These are phyloP conservation scores for Leccinum longicurvipes DNA, from an alignment of 768 basidiomycete genomes.

Conservation along the genomic window DNA sequence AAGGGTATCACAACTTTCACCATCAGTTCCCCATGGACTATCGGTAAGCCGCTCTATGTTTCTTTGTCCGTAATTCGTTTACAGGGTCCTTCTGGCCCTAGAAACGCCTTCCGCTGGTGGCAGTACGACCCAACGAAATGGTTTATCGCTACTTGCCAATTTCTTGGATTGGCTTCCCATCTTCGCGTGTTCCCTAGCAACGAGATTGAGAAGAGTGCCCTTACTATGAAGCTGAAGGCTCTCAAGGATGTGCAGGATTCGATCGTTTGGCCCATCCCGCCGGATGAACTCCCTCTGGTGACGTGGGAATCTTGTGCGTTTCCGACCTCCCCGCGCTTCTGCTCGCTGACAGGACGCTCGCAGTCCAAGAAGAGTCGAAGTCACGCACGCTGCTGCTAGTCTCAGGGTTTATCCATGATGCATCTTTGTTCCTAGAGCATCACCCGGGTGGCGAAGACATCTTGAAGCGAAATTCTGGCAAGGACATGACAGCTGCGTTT, in stretches of 20 bases:
- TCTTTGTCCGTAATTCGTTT: not conserved
- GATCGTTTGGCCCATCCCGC: slow-evolving; percentile 56
- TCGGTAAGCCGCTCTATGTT: slow-evolving; percentile 14
- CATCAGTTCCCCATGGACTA: slow-evolving; percentile 85
- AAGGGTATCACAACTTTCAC: slow-evolving; percentile 74
- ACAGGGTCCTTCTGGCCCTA: slow-evolving; percentile 9
- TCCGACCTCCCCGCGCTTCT: not conserved
- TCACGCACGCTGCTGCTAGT: slow-evolving; percentile 66
- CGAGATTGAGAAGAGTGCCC: slow-evolving; percentile 78
- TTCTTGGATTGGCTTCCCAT: slow-evolving; percentile 71
- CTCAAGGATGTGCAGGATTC: slow-evolving; percentile 62
- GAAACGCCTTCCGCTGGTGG: slow-evolving; percentile 76
- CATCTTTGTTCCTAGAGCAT: slow-evolving; percentile 63
- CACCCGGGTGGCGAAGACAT: slow-evolving; percentile 76
- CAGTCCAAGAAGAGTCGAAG: slow-evolving; percentile 68
- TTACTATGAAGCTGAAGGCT: slow-evolving; percentile 80
- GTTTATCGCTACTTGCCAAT: slow-evolving; percentile 71
- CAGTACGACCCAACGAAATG: slow-evolving; percentile 70
- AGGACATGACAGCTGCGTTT: slow-evolving; percentile 81
- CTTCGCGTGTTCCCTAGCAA: slow-evolving; percentile 84
- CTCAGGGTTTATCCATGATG: slow-evolving; percentile 86
- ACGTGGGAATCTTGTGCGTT: slow-evolving; percentile 77
- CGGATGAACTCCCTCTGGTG: slow-evolving; percentile 67
- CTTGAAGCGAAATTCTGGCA: slow-evolving; percentile 62
- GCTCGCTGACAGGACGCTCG: not conserved